Base-by-base conservation (phyloP, 1,139 yeast species). In the Lodderomyces margitis region DNA sequence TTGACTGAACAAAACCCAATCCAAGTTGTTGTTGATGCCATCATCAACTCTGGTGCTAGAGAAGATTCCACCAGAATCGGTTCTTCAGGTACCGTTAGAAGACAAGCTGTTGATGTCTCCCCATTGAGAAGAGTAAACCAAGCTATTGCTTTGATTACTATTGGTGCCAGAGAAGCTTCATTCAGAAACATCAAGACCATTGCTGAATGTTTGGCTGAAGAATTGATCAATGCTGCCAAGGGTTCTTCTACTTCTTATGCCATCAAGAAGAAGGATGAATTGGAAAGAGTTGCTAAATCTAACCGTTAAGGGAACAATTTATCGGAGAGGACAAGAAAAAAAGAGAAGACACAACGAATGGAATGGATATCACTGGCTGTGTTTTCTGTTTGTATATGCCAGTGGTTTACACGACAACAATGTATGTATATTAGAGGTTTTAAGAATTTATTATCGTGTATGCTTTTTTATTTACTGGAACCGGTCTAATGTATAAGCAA, bases 61-160 rank as follows among this genome's bases (percentile, higher is more conserved):
- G 99, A 94, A 83, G 99, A 94, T 80, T 88, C 98, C 68, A 94
- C 99, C 82, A 91, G 98, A 87, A 92, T 94, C 65, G 99, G 99
- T 80, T 91, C 98, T 69, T 91, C 98, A 67, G 98, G 98, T 86
- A 87, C 98, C 69, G 99, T 95, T 65, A 92, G 98, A 86, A 89
- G 99, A 86, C 98, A 94, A 81, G 98, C 99, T 61, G 99, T 94
- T 70, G 99, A 94, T 88, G 99, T 94, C 58, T 91, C 98, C 68
- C 99, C 99, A 70, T 84, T 94, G 74, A 91, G 99, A 86, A 91
- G 99, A 83, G 98, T 94, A 64, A 92, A 94, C 96, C 98, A 92
- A 81, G 95, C 99, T 65, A 81, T 94, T 68, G 83, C 98, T 69
- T 83, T 94, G 71, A 80, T 94, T 75, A 94, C 99, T 80, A 86